Base-by-base conservation (phyloP, 1,284 basidiomycete species). In the Austroboletus niveus region DNA sequence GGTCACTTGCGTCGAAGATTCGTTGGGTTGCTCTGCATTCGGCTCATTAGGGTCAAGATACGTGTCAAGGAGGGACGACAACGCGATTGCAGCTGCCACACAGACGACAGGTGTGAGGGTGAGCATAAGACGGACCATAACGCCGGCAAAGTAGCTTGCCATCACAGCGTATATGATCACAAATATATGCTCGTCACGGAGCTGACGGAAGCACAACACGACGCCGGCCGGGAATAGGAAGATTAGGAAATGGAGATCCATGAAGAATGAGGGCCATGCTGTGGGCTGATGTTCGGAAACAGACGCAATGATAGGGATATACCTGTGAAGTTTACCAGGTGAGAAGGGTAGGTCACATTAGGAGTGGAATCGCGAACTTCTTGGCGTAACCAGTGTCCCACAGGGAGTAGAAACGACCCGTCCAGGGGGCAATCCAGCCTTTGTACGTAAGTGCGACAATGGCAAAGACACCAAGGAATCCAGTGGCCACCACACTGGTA, bases 221-320 rank as follows among this genome's bases (percentile, higher is more conserved):
- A 99, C 92, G 55, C 97, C 97, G 27, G 93, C 96, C 5, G 97
- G 97, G 85, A 99, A 99, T 53, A 97, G 75, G 82, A 94, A 98
- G 63, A 99, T 90, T 68, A 99, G 87, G 81, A 97, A 89, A 65
- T 98, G 90, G 54, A 99, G 84, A 71, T 99, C 96, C 86, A 98
- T 98, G 80, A 98, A 99, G 84, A 99, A 99, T 3, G 96, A 89
- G 4, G 96, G 94, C 97, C 97, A 99, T 38, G 97, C 96, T 10
- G 97, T 99, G 14, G 97, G 97, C 71, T 99, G 97, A 75, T 99
- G 97, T 73, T 99, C 97, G n/a, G 94, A 98, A 20, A 98, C 97
- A 20, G 96, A 98, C 7, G 97, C 97, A 65, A 99, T 98, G 76
- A 99, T 98, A 34, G 95, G 95, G 63, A 98, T 94, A 70, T 94